Base-by-base conservation (phyloP, 192 early-diverging fungal genomes). In the Spinellus fusiger region DNA sequence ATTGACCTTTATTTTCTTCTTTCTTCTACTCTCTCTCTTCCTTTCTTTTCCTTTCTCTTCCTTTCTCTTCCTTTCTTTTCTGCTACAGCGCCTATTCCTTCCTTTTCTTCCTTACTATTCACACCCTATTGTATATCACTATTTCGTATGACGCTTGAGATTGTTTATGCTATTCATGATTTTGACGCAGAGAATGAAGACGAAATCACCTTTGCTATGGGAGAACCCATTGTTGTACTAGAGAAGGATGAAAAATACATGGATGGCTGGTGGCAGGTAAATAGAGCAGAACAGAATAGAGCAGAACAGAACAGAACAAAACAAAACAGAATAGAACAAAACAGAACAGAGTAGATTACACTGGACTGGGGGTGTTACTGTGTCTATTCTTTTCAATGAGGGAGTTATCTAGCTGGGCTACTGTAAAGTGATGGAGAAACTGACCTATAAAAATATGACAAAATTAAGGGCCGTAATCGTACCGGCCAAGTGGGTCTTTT, bases 211-310 rank as follows among this genome's bases (percentile, higher is more conserved):
- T 89, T 91, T 60, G 49, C 65, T 23, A 69, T 69, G 35, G 85
- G 82, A 20, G 89, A 91, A 55, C 76, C 84, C 13, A 76, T 91
- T 8, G 55, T 86, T 5, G 82, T 91, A 1, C 61, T 89, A n/a
- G 85, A 91, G 61, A 80, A 73, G 49, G 89, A 91, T 53, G 86
- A 88, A 32, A 69, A 77, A 27, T 89, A 79, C 62, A 69, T 73
- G n/a, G 89, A 91, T 70, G 89, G 89, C 31, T 91, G 89, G 89
- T 91, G 89, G 89, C 78, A 81, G 75, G 86, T 84, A 64, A 73
- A 64, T n/a, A n/a, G n/a, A n/a, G n/a, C n/a, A n/a, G n/a, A n/a
- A n/a, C n/a, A n/a, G n/a, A n/a, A n/a, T n/a, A n/a, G n/a, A n/a
- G n/a, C n/a, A n/a, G n/a, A n/a, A n/a, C n/a, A n/a, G n/a, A n/a